These are phyloP conservation scores for Neurospora sp. DNA, from an alignment of 495 filamentous ascomycete species.

Conservation along the genomic window DNA sequence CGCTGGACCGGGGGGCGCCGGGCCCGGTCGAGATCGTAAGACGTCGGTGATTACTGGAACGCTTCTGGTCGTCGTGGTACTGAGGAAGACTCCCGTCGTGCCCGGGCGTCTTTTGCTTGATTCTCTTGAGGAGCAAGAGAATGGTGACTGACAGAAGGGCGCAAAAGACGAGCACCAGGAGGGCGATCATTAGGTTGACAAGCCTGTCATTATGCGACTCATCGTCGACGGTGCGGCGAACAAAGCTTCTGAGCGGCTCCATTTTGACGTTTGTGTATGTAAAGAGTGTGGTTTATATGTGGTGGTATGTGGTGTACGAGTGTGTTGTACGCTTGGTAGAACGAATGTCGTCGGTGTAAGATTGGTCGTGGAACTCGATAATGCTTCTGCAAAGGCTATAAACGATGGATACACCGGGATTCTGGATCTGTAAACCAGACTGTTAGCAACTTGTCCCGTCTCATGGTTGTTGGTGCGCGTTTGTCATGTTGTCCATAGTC, in stretches of 20 bases:
- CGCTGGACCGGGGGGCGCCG: slow-evolving; percentile 61
- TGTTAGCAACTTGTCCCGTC: neutral
- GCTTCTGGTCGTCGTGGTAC: slow-evolving; percentile 39
- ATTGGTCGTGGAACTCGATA: neutral
- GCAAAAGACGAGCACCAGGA: slow-evolving; percentile 66
- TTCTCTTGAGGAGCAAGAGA: slow-evolving; percentile 62
- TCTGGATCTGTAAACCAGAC: neutral
- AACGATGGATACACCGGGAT: neutral
- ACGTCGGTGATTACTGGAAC: slow-evolving; percentile 29
- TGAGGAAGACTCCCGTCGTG: slow-evolving; percentile 43
- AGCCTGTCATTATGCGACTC: slow-evolving; percentile 38
- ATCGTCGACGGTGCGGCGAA: slow-evolving; percentile 37
- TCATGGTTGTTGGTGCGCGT: neutral
- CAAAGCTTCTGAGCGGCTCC: slow-evolving; percentile 38
- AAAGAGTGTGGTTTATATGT: neutral
- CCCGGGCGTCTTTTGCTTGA: slow-evolving; percentile 19
- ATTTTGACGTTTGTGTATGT: slow-evolving; percentile 24
- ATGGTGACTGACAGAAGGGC: slow-evolving; percentile 52
- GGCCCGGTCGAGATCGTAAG: slow-evolving; percentile 46
- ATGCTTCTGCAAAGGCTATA: neutral
- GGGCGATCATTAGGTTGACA: slow-evolving; percentile 65
- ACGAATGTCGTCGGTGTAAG: neutral
- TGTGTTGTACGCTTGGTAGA: neutral
- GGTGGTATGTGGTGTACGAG: neutral
- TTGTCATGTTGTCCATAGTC: neutral